Conservation (phyloP, 2,329 filamentous ascomycete species). For the Fusarium mangiferae region DNA sequence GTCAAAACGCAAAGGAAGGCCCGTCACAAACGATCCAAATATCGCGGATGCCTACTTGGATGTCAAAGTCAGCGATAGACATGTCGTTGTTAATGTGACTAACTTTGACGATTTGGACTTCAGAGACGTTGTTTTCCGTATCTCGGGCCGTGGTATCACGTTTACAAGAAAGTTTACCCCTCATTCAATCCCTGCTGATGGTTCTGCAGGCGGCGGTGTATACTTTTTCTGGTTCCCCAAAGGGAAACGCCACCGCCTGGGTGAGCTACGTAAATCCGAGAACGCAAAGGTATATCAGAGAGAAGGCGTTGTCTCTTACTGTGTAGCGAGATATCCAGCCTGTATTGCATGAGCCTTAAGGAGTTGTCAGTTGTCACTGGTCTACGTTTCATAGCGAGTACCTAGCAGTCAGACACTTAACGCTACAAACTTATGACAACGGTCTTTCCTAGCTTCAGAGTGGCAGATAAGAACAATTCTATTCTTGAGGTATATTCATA, state of each 20-base stretch:
- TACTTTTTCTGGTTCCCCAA: not conserved
- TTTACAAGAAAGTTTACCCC: not conserved
- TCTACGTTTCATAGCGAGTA: not conserved
- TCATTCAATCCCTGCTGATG: not conserved
- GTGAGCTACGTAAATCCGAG: not conserved
- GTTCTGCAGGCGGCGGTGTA: not conserved
- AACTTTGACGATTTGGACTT: slow-evolving; percentile 6
- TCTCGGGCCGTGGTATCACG: not conserved
- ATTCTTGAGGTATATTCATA: no score
- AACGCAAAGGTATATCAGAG: not conserved
- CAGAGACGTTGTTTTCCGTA: not conserved
- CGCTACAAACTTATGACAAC: not conserved
- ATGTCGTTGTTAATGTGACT: not conserved
- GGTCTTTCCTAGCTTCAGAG: not conserved
- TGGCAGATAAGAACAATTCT: not conserved
- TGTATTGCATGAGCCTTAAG: not conserved
- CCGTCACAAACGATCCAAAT: not conserved
- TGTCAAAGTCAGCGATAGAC: not conserved
- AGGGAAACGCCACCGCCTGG: not conserved
- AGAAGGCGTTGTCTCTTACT: not conserved
- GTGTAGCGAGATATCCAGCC: not conserved
- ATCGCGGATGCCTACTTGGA: not conserved
- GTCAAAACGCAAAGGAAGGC: not conserved
- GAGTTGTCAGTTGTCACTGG: not conserved
- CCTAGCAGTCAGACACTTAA: not conserved